Evolutionary conservation across 2,329 filamentous ascomycete genomes (phyloP), one percentile per base, ranked within the genome.

Genomic region (Hypoxylon sp.): DNA sequence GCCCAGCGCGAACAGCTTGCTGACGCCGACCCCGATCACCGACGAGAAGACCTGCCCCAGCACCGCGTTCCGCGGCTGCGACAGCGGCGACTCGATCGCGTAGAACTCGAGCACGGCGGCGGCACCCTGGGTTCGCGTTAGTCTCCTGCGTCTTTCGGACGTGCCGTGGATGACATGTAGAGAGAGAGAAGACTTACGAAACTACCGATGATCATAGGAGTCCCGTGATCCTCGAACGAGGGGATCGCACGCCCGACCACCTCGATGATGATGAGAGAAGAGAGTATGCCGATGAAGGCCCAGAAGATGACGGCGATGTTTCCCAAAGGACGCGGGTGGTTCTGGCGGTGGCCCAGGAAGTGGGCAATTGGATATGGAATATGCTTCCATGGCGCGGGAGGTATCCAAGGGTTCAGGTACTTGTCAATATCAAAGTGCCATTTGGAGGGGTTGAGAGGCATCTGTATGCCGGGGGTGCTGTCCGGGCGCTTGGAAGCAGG

Each of bases 31-130:
- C 8, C 88, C 89, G 27, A 87, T 75, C 3, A 86, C 31, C 9
- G 85, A 81, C 1, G 87, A 80, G 37, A 91, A 71, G 24, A 89
- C 51, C 69, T 92, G 89, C n/a, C 88, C 87, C 5, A 88, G 59
- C 11, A 92, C 71, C 37, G 84, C 81, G 71, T 88, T 91, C 20
- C 89, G 86, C 1, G 90, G 90, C 68, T 92, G 89, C 0, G 89
- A 81, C 23, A 92, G 82, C 0, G 89, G 88, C 0, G 88, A 88
- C 46, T 89, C 85, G 64, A 91, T 87, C 42, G 85, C 81, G 66
- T 87, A 87, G 73, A 90, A 92, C 67, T 90, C 83, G 31, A 92
- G 81, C n/a, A 92, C 88, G 11, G 89, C 89, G 2, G 88, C 86
- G 3, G 89, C 89, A 48, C 89, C 89, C 87, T 89, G 15, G n/a